Base-by-base conservation (phyloP, 257 asterid species). In the Solanum pinnatisectum region DNA sequence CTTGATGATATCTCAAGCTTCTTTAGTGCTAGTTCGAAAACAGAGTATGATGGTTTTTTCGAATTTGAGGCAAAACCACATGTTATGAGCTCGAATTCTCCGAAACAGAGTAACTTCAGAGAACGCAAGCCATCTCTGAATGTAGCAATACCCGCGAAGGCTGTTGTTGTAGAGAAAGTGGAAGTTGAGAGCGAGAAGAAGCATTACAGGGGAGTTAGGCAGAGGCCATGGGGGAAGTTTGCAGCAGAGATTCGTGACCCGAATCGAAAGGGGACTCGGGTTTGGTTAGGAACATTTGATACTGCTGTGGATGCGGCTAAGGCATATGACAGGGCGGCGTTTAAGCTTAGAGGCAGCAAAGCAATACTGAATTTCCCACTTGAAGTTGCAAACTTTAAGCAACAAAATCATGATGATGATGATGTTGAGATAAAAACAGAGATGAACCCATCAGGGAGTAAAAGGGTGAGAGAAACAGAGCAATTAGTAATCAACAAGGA, bases 231-330 rank as follows among this genome's bases (percentile, higher is more conserved):
- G 96, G 96, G 96, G 33, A 94, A 94, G 30, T 94, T 91, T 72
- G 95, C 97, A 14, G 97, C 97, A 32, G 98, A 94, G 94, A 94
- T 94, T 23, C 95, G 98, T 22, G 98, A 94, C 74, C 98, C 98
- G 0, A 94, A 92, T 83, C 86, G 93, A 84, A 94, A 94, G 77
- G 98, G 98, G 16, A 88, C 95, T 15, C 89, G 98, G 86, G 93
- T 94, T 20, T 94, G 98, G 98, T 93, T 94, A 37, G 98, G 98
- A 11, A 94, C 98, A 7, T 94, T 92, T 78, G 95, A 94, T 37
- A 94, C 95, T 13, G 96, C 94, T 35, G 63, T 94, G 42, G 98
- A 94, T 83, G 96, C 98, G 10, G 98, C 98, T 4, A 93, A 77
- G 46, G 98, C 98, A 3, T 94, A 94, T 85, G 96, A 94, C 22